Conservation (phyloP, 108 stramenopile genomes). For the Nannochloropsis gaditana region DNA sequence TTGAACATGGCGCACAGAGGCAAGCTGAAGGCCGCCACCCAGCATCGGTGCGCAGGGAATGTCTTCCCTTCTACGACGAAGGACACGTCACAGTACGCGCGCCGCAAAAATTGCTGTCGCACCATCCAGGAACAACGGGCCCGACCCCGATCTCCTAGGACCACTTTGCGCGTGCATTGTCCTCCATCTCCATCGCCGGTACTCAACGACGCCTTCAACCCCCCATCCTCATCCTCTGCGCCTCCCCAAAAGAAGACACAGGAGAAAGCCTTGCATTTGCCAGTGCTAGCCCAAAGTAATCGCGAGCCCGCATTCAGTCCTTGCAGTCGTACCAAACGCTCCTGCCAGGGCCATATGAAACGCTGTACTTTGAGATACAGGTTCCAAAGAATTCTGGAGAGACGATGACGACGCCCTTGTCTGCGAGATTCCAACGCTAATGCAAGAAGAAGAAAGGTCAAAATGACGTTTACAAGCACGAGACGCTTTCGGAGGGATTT, state of each 20-base stretch:
- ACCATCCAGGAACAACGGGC: constrained; percentile 12
- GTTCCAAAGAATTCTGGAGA: not conserved
- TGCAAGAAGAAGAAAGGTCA: not conserved
- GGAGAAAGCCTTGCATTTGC: not conserved
- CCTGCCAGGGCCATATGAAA: not conserved
- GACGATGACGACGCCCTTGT: not conserved
- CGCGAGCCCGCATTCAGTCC: not conserved
- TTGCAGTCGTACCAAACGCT: constrained; percentile 1
- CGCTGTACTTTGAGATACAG: not conserved
- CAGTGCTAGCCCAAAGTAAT: not conserved
- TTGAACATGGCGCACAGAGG: not conserved
- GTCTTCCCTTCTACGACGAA: not conserved
- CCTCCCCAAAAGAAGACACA: constrained; percentile 4
- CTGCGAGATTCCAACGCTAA: not conserved
- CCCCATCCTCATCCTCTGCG: not conserved
- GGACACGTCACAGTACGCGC: not conserved
- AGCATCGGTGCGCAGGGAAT: constrained; percentile 13
- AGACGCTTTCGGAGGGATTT: not conserved
- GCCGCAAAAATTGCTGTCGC: not conserved
- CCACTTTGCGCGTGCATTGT: not conserved
- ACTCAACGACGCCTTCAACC: not conserved
- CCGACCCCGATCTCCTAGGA: not conserved
- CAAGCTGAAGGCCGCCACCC: constrained; percentile 11
- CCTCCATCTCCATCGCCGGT: constrained; percentile 3
- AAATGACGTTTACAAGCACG: not conserved